Evolutionary conservation across 106 monocot species (phyloP), one percentile per base, ranked within the genome.

Genomic region (Dendrobium officinale): DNA sequence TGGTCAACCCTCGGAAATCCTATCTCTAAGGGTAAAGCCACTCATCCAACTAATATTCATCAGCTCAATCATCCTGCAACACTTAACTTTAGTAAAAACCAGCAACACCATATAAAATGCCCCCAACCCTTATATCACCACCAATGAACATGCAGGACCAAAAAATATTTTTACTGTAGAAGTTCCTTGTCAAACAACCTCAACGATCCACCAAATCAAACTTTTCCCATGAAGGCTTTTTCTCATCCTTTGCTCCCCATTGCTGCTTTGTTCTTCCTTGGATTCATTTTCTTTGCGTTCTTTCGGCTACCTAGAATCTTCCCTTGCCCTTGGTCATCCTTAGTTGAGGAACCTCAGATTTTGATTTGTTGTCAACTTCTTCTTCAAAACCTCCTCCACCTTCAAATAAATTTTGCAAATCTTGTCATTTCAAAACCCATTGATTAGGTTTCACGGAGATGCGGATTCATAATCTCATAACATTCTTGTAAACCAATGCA

Each of bases 111-210:
- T 68, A 29, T 4, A 68, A 68, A 31, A 40, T 22, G 15, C n/a
- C n/a, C n/a, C 72, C 40, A 72, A 72, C 41, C 13, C 37, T 27
- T 27, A 44, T 43, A n/a, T n/a, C n/a, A n/a, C 4, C 19, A 74
- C 20, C 19, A 3, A 74, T 20, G 18, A 43, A 19, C 76, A 45
- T 33, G 27, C 75, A 64, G 6, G n/a, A 11, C 2, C n/a, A n/a
- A 5, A 11, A 19, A 22, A 24, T n/a, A n/a, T 42, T 42, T 40
- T 85, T 95, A 95, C 95, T 93, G 89, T 67, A 98, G 54, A 37
- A 91, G 51, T 55, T 98, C 95, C 84, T 86, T 92, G 61, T 98
- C 82, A n/a, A 64, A 98, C 80, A 45, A 87, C 81, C 6, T 78
- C 79, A n/a, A n/a, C n/a, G n/a, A 55, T 89, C 83, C 42, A 22